Conservation (phyloP, 108 stramenopile species). For the Cyclotella cryptica region DNA sequence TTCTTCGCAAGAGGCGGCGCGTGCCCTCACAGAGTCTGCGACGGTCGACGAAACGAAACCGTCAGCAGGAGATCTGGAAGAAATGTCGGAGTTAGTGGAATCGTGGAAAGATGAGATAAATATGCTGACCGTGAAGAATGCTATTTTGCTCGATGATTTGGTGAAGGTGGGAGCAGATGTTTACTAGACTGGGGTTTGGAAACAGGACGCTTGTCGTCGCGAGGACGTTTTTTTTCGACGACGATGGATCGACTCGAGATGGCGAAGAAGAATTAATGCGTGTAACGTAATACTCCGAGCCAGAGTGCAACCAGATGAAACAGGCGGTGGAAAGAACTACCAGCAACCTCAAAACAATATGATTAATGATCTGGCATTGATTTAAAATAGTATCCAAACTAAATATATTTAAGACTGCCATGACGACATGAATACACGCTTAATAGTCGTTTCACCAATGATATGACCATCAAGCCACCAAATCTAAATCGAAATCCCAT, state of each 20-base stretch:
- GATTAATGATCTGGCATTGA: no score
- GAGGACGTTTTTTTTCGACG: neutral
- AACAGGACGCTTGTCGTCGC: neutral
- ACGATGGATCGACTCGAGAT: neutral
- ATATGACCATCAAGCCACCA: slow-evolving; percentile 56
- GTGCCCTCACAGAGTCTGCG: neutral
- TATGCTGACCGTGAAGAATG: slow-evolving; percentile 52
- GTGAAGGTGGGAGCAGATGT: slow-evolving; percentile 47
- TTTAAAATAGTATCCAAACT: no score
- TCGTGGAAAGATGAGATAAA: slow-evolving; percentile 45
- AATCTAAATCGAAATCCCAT: slow-evolving; percentile 91
- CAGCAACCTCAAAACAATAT: no score
- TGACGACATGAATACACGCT: no score
- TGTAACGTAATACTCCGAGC: no score
- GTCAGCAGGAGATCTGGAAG: slow-evolving; percentile 2
- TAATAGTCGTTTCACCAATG: no score
- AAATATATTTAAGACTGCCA: no score
- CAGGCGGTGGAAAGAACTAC: no score
- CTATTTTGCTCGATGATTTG: slow-evolving; percentile 53
- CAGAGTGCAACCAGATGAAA: no score
- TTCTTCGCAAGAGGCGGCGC: no score
- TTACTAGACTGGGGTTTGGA: slow-evolving; percentile 3
- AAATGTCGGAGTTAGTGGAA: slow-evolving; percentile 30
- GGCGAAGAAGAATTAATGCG: no score
- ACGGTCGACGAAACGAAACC: neutral